These are phyloP conservation scores for Apiotrichum domesticum DNA, from an alignment of 1,284 basidiomycete species.

Conservation along the genomic window DNA sequence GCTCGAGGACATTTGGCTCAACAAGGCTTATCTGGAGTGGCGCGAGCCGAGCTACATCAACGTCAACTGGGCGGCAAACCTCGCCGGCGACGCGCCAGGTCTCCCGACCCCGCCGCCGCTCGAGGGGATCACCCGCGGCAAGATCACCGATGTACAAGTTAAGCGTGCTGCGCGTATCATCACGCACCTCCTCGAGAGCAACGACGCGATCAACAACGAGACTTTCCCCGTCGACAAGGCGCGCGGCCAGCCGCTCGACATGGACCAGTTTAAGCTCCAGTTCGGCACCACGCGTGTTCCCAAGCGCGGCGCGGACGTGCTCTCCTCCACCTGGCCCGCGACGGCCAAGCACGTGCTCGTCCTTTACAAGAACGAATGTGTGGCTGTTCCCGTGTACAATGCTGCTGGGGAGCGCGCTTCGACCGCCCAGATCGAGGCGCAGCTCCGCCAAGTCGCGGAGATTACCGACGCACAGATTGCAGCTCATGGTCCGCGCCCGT, in stretches of 20 bases:
- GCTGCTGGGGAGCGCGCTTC: slow-evolving; percentile 2
- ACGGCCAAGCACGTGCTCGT: slow-evolving; percentile 5
- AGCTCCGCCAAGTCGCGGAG: slow-evolving; percentile 3
- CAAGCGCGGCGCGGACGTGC: slow-evolving; percentile 4
- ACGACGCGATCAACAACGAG: slow-evolving; percentile 13
- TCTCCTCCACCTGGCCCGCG: slow-evolving; percentile 4
- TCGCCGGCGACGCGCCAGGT: slow-evolving; percentile 6
- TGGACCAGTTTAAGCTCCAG: slow-evolving; percentile 17
- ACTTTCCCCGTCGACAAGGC: slow-evolving; percentile 9
- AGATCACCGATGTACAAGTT: slow-evolving; percentile 5
- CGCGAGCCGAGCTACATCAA: slow-evolving; percentile 12
- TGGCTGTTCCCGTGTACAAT: slow-evolving; percentile 10
- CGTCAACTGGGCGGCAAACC: slow-evolving; percentile 14
- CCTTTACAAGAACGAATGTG: slow-evolving; percentile 6
- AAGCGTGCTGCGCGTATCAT: slow-evolving; percentile 8
- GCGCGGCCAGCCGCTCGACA: slow-evolving; percentile 8
- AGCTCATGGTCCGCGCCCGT: background rate
- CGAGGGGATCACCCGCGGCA: background rate
- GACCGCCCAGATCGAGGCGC: slow-evolving; percentile 7
- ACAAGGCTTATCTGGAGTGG: slow-evolving; percentile 15
- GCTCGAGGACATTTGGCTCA: slow-evolving; percentile 17
- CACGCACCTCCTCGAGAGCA: slow-evolving; percentile 10
- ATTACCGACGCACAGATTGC: slow-evolving; percentile 4
- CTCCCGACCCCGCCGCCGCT: background rate
- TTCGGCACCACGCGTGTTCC: slow-evolving; percentile 15